A percentile compares a stretch with the other conserved stretches of the same genome.
Evolutionary conservation across 139 green algal species (phyloP).

Genomic region (Diplosphaera chodatii): DNA sequence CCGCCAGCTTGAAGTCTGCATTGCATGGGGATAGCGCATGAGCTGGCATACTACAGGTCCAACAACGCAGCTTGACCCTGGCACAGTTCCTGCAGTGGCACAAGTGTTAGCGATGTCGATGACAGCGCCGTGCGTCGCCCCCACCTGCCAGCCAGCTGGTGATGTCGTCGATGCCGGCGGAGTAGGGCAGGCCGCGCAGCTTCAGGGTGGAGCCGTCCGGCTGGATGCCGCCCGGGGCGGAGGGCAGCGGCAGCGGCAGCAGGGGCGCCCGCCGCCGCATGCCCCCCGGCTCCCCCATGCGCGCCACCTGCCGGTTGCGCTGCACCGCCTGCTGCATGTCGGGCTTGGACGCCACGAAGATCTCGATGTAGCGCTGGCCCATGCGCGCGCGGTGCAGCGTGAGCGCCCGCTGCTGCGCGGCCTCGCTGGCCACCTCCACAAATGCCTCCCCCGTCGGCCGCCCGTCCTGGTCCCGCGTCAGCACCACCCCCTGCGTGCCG

Average conservation of each 20-base stretch:
- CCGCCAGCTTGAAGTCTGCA: conserved; percentile 30
- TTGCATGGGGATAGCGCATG: not conserved
- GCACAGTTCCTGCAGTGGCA: too few relatives aligned
- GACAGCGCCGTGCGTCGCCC: conserved; percentile 6
- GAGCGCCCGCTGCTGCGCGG: conserved; percentile 49
- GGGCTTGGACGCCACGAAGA: conserved; percentile 62
- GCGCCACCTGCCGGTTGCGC: conserved; percentile 1
- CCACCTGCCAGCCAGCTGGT: conserved; percentile 26
- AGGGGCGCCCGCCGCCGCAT: not conserved
- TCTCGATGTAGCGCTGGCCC: conserved; percentile 70
- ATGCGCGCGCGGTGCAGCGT: conserved; percentile 60
- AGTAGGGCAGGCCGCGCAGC: conserved; percentile 82
- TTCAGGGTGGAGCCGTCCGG: conserved; percentile 42
- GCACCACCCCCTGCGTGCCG: conserved; percentile 62
- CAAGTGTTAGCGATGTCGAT: too few relatives aligned
- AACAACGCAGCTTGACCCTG: too few relatives aligned
- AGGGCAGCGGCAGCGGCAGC: conserved; percentile 3
- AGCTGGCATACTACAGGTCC: too few relatives aligned
- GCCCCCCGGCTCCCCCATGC: not conserved
- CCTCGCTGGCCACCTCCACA: conserved; percentile 61
- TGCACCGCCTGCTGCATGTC: conserved; percentile 41
- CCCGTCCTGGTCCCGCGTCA: conserved; percentile 62
- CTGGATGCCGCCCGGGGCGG: conserved; percentile 1
- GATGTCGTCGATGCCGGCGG: conserved; percentile 50
- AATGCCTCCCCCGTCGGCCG: conserved; percentile 81